phyloP scores from a whole-genome alignment of 441 rosid genomes.

The Pelargonium australe region DNA sequence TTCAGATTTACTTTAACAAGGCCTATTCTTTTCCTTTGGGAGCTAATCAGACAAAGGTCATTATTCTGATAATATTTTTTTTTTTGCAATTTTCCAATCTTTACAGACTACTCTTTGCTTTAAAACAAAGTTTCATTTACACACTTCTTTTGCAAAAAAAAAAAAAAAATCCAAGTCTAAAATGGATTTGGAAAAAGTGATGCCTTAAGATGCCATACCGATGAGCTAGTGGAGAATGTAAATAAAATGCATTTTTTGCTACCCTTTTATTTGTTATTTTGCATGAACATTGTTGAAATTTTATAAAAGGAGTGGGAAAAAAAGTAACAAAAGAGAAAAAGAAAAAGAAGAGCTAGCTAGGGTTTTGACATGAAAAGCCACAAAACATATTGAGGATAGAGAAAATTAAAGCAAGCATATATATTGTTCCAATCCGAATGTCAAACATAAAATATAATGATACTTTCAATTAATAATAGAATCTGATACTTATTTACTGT shows the following conservation, averaged over 20 bases:
- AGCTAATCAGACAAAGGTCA: too few relatives aligned
- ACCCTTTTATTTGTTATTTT: conserved; percentile 9
- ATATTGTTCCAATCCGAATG: background rate
- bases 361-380: conserved; percentile 21
- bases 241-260: conserved; percentile 2
- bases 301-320: conserved; percentile 9
- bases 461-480: too few relatives aligned
- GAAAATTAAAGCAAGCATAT: conserved; percentile 3
- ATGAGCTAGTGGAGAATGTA: background rate
- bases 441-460: too few relatives aligned
- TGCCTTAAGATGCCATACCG: conserved; percentile 6
- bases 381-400: conserved; percentile 1
- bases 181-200: conserved; percentile 9
- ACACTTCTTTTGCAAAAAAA: conserved; percentile 16
- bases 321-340: conserved; percentile 4
- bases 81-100: conserved; percentile 16
- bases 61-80: too few relatives aligned
- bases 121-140: conserved; percentile 25
- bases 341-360: conserved; percentile 5
- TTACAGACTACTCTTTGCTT: conserved; percentile 16
- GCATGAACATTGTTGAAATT: conserved; percentile 22
- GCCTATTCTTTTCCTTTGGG: too few relatives aligned
- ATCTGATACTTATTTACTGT: too few relatives aligned
- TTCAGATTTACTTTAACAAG: too few relatives aligned
- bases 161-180: background rate